phyloP scores from a whole-genome alignment of 306 rosid species.

The Dryas octopetala region DNA sequence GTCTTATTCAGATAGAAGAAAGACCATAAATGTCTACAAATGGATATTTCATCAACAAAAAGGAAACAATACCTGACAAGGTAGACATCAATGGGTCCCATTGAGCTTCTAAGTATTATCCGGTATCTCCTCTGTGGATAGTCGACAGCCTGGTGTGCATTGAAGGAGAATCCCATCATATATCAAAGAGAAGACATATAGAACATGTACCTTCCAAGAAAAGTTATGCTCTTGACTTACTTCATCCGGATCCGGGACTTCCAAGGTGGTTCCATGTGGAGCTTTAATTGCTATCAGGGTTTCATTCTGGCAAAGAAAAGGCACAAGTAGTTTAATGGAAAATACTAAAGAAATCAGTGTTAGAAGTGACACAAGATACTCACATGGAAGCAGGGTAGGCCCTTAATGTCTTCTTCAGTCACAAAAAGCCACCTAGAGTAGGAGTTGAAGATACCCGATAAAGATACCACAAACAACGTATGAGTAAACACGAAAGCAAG shows the following conservation, averaged over 20 bases:
- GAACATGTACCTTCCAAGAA: slow-evolving; percentile 26
- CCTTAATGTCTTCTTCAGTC: slow-evolving; percentile 90
- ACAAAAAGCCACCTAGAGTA: slow-evolving; percentile 77
- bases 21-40: background rate
- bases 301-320: slow-evolving; percentile 67
- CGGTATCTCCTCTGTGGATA: slow-evolving; percentile 90
- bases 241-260: slow-evolving; percentile 98
- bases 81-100: slow-evolving; percentile 99
- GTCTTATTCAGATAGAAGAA: background rate
- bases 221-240: slow-evolving; percentile 52
- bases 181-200: slow-evolving; percentile 31
- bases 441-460: slow-evolving; percentile 2
- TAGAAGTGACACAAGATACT: slow-evolving; percentile 29
- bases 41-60: slow-evolving; percentile 14
- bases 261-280: slow-evolving; percentile 98
- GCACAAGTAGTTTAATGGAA: slow-evolving; percentile 27
- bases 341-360: slow-evolving; percentile 19
- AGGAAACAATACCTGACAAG: slow-evolving; percentile 76
- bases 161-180: slow-evolving; percentile 38
- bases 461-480: background rate
- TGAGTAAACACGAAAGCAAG: background rate
- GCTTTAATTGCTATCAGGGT: slow-evolving; percentile 96
- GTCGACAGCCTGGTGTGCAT: slow-evolving; percentile 73
- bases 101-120: slow-evolving; percentile 93
- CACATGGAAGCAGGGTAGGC: slow-evolving; percentile 81